Conservation (phyloP, 1,284 basidiomycete genomes). For the Moesziomyces aphidis region DNA sequence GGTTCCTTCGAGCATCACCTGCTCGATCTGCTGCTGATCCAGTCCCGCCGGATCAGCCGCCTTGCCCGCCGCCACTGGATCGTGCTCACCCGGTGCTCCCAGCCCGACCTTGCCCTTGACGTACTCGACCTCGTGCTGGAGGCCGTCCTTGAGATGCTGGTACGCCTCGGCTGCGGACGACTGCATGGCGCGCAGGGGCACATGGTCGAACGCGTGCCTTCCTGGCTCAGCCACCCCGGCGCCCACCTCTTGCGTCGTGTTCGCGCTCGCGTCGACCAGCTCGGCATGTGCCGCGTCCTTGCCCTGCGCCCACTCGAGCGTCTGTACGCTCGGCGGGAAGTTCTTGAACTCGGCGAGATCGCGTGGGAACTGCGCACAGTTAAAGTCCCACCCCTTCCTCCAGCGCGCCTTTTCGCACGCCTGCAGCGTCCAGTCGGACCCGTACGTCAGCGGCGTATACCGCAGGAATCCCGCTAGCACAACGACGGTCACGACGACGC, state of each 20-base stretch:
- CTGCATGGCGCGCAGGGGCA: constrained; percentile 34
- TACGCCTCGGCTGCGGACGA: constrained; percentile 22
- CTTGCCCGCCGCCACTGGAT: constrained; percentile 20
- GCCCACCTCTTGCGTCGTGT: constrained; percentile 10
- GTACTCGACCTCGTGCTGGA: constrained; percentile 34
- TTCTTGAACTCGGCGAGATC: constrained; percentile 39
- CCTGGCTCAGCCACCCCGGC: constrained; percentile 36
- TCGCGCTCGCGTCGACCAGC: neutral
- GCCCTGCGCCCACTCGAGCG: constrained; percentile 23
- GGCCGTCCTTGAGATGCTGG: constrained; percentile 22
- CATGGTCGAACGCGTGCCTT: constrained; percentile 44
- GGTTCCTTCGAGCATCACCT: constrained; percentile 56
- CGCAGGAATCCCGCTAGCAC: constrained; percentile 83
- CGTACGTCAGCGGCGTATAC: constrained; percentile 88
- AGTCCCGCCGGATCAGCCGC: constrained; percentile 43
- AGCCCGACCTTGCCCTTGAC: constrained; percentile 33
- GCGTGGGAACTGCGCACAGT: constrained; percentile 74
- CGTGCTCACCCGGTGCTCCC: neutral
- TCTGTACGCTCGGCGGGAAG: constrained; percentile 48
- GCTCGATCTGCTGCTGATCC: constrained; percentile 56
- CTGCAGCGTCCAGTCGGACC: constrained; percentile 83
- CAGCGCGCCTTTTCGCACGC: constrained; percentile 84
- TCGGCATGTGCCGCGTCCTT: constrained; percentile 1
- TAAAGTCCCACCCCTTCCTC: constrained; percentile 95
- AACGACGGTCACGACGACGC: constrained; percentile 77